These are phyloP conservation scores for Stachybotrys elegans DNA, from an alignment of 2,329 filamentous ascomycete species.

Conservation along the genomic window DNA sequence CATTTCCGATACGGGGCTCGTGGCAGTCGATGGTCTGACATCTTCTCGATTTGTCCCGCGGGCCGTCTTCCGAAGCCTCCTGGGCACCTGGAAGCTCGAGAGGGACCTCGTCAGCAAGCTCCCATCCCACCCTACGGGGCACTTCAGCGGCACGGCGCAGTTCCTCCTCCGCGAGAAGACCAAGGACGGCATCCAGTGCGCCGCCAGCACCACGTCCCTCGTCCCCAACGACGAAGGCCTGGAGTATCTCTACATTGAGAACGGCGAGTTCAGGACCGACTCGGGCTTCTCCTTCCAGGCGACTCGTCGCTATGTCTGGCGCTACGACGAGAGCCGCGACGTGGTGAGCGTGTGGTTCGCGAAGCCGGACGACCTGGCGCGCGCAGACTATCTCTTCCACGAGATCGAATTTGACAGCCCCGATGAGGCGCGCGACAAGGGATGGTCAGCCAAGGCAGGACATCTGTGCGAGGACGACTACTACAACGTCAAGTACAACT, in stretches of 20 bases:
- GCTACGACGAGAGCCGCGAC: conserved; percentile 59
- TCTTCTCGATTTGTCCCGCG: conserved; percentile 51
- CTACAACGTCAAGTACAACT: conserved; percentile 66
- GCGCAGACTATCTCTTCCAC: conserved; percentile 71
- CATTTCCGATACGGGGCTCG: conserved; percentile 38
- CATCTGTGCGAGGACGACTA: conserved; percentile 69
- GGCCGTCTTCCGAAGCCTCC: conserved; percentile 65
- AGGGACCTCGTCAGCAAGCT: conserved; percentile 50
- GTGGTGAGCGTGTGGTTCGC: conserved; percentile 69
- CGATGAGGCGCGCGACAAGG: conserved; percentile 25
- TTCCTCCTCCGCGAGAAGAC: conserved; percentile 62
- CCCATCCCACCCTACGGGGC: conserved; percentile 57
- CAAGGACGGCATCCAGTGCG: conserved; percentile 38
- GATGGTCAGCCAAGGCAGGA: conserved; percentile 60
- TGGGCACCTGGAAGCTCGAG: conserved; percentile 64
- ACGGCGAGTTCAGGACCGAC: conserved; percentile 58
- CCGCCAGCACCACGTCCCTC: conserved; percentile 9
- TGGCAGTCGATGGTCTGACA: conserved; percentile 35
- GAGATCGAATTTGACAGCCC: conserved; percentile 57
- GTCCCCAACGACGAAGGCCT: conserved; percentile 30
- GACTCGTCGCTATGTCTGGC: conserved; percentile 65
- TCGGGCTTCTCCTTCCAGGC: conserved; percentile 54
- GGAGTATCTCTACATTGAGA: conserved; percentile 66
- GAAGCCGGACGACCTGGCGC: conserved; percentile 54
- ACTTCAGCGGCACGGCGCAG: conserved; percentile 57